Evolutionary conservation across 169 alveolate genomes (phyloP).

Genomic region (Cryptosporidium parvum): DNA sequence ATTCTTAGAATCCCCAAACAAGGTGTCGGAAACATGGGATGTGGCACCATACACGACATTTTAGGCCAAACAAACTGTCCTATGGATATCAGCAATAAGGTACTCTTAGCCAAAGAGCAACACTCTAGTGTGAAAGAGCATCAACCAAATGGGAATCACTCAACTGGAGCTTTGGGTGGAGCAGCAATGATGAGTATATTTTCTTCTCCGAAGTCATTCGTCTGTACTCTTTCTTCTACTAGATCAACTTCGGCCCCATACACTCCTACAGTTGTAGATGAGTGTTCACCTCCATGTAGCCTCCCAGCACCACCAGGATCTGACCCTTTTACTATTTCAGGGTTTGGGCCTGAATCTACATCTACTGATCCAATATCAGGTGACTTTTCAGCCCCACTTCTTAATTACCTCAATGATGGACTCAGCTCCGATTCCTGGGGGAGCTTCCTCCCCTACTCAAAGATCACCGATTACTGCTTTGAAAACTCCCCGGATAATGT

Average conservation of each 20-base stretch:
- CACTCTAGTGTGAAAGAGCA: slow-evolving; percentile 6
- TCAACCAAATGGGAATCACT: neutral
- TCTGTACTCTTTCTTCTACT: slow-evolving; percentile 54
- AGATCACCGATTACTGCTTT: slow-evolving; percentile 53
- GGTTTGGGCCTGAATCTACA: slow-evolving; percentile 47
- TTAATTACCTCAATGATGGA: slow-evolving; percentile 66
- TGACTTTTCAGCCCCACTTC: slow-evolving; percentile 64
- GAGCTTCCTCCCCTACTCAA: slow-evolving; percentile 58
- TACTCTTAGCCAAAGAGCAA: slow-evolving; percentile 3
- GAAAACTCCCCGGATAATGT: slow-evolving; percentile 4
- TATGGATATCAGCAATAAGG: neutral
- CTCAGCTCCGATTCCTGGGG: slow-evolving; percentile 67
- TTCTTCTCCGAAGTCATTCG: slow-evolving; percentile 62
- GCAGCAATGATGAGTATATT: slow-evolving; percentile 40
- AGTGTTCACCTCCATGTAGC: slow-evolving; percentile 59
- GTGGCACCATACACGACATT: neutral
- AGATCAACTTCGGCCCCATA: slow-evolving; percentile 63
- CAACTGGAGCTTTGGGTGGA: slow-evolving; percentile 3
- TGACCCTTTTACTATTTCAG: slow-evolving; percentile 52
- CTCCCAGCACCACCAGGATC: slow-evolving; percentile 71
- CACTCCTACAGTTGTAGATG: slow-evolving; percentile 63
- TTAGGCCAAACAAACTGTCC: slow-evolving; percentile 7
- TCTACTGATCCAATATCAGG: slow-evolving; percentile 29
- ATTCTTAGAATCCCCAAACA: slow-evolving; percentile 24
- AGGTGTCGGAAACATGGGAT: neutral